Conservation (phyloP, 2,329 filamentous ascomycete genomes). For the Orbilia oligospora region DNA sequence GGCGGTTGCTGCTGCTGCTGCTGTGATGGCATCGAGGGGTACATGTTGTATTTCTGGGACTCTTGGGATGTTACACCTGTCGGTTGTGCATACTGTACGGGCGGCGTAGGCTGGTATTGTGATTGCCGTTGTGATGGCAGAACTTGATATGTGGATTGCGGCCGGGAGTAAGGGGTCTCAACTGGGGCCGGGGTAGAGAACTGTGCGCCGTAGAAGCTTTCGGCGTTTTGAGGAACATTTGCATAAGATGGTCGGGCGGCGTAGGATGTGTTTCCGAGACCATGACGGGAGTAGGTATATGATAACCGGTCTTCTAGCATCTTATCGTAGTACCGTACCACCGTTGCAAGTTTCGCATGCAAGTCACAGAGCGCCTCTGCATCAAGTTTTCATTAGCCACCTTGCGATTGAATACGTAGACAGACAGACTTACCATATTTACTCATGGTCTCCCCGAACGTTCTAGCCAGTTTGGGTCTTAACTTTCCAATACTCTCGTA, state of each 20-base stretch:
- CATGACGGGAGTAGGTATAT: conserved; percentile 89
- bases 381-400: not conserved
- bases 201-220: conserved; percentile 81
- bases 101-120: conserved; percentile 67
- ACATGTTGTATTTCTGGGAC: conserved; percentile 65
- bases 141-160: conserved; percentile 65
- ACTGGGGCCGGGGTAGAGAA: conserved; percentile 68
- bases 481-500: conserved; percentile 97
- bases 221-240: conserved; percentile 75
- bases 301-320: conserved; percentile 97
- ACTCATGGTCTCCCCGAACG: conserved; percentile 99
- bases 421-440: conserved; percentile 81
- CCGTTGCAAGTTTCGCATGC: conserved; percentile 93
- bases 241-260: conserved; percentile 74
- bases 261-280: conserved; percentile 70
- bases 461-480: conserved; percentile 91
- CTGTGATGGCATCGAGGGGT: conserved; percentile 66
- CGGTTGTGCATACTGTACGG: conserved; percentile 70
- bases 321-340: conserved; percentile 96
- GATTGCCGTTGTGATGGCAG: conserved; percentile 65
- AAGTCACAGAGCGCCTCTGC: conserved; percentile 91
- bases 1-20: conserved; percentile 66
- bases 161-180: conserved; percentile 65
- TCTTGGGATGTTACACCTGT: conserved; percentile 68
- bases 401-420: not conserved